phyloP scores from a whole-genome alignment of 768 basidiomycete species.

The Psilocybe cubensis region DNA sequence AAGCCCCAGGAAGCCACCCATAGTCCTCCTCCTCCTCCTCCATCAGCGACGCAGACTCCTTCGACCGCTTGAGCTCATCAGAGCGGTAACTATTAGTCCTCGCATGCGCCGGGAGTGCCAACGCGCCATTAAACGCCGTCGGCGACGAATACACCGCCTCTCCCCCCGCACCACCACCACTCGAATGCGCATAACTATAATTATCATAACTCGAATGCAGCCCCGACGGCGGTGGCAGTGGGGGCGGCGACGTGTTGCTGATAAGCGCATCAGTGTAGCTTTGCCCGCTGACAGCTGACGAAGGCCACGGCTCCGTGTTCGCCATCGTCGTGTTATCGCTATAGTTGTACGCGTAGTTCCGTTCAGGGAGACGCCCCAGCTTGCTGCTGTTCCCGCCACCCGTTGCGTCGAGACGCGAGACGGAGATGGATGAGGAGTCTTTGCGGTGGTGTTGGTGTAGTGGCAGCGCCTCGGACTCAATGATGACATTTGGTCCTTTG shows the following conservation, averaged over 20 bases:
- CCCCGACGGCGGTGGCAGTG: background rate
- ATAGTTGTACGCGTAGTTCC: constrained; percentile 2
- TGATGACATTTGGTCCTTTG: constrained; percentile 18
- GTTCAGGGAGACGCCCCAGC: constrained; percentile 17
- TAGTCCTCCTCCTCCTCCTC: constrained; percentile 22
- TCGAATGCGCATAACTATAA: background rate
- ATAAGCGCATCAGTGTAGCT: background rate
- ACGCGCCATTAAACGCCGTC: background rate
- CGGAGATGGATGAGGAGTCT: background rate
- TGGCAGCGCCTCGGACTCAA: constrained; percentile 14
- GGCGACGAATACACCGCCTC: background rate
- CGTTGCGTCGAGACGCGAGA: background rate
- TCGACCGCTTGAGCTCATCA: constrained; percentile 1
- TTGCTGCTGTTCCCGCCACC: no score
- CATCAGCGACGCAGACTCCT: constrained; percentile 9
- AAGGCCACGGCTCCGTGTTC: constrained; percentile 1
- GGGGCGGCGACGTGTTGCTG: background rate
- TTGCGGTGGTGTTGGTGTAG: constrained; percentile 11
- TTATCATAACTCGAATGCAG: no score
- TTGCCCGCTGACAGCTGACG: no score
- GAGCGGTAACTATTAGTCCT: background rate
- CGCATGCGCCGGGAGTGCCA: constrained; percentile 4
- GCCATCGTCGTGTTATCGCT: background rate
- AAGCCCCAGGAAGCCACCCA: constrained; percentile 18
- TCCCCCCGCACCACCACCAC: background rate